Evolutionary conservation across 1,139 yeast genomes (phyloP), one percentile per base, ranked within the genome.

Genomic region (Candida labiduridarum): DNA sequence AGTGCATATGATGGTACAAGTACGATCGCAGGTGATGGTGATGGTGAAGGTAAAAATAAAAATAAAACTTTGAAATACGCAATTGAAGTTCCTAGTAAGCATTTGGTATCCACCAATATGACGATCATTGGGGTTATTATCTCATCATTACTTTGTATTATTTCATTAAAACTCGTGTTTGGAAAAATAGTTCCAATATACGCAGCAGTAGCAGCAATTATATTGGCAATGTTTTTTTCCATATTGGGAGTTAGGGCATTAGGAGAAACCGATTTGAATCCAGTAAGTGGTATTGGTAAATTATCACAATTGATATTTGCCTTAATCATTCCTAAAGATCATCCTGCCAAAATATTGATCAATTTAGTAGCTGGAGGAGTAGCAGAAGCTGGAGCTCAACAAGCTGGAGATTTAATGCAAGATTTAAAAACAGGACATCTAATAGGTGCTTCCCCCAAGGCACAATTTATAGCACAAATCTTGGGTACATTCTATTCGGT

Each of bases 331-430:
- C 96, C 97, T 1, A 75, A 76, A 14, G 68, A 76, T 45, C 88
- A 86, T 54, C 96, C 96, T 1, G 91, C 95, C 1, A 83, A 89
- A 14, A 88, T 94, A 3, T 72, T 94, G 39, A 84, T 91, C 46
- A 94, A 94, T 64, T 74, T 94, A 49, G 86, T 94, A 2, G 97
- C 98, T 2, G 99, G 99, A 14, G 98, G 97, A 7, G 85, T 94
- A 33, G 96, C 98, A 0, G 99, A 94, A 69, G 98, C 99, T 0
- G 98, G 99, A 7, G 97, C 99, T 2, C 98, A 94, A 68, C 99
- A 94, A 68, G 97, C 98, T 0, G 99, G 99, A 14, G 99, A 94
- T 69, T 75, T 94, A 62, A 89, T 92, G 96, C 98, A 94, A 73
- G 99, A 94, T 68, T 76, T 92, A 59, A 94, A 94, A 65, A 92